Evolutionary conservation across 1,284 basidiomycete genomes (phyloP).

Genomic region (Ustilago shanxiensis): DNA sequence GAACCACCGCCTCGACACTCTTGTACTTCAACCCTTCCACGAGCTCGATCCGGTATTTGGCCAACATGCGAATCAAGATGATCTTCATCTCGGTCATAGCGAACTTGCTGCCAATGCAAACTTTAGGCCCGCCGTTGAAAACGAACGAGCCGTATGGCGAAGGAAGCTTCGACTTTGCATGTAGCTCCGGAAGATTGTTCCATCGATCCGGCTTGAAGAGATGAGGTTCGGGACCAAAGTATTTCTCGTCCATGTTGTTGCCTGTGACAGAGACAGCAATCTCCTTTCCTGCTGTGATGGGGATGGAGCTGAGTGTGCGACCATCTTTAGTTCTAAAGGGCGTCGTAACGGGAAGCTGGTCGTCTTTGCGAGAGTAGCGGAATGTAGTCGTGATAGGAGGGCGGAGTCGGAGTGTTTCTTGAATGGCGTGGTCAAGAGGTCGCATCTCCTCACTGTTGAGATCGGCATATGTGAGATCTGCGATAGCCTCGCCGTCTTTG

Average conservation of each 20-base stretch:
- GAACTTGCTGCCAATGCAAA: conserved; percentile 64
- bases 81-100: conserved; percentile 59
- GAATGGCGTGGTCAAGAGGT: conserved; percentile 59
- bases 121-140: conserved; percentile 60
- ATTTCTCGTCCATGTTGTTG: conserved; percentile 41
- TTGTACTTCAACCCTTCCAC: conserved; percentile 48
- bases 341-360: conserved; percentile 61
- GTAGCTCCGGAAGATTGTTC: conserved; percentile 46
- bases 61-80: conserved; percentile 40
- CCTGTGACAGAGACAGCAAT: conserved; percentile 51
- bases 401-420: conserved; percentile 60
- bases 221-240: conserved; percentile 62
- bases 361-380: conserved; percentile 54
- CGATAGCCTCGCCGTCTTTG: conserved; percentile 46
- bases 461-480: conserved; percentile 51
- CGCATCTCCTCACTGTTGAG: conserved; percentile 54
- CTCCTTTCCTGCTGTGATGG: conserved; percentile 41
- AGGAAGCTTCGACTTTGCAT: conserved; percentile 35
- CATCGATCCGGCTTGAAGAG: conserved; percentile 64
- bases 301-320: conserved; percentile 55
- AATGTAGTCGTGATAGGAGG: conserved; percentile 59
- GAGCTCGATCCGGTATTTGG: conserved; percentile 41
- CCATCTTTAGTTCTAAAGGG: conserved; percentile 54
- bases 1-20: conserved; percentile 52
- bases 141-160: conserved; percentile 58